phyloP scores from a whole-genome alignment of 768 basidiomycete genomes.

The Pisolithus tinctorius region DNA sequence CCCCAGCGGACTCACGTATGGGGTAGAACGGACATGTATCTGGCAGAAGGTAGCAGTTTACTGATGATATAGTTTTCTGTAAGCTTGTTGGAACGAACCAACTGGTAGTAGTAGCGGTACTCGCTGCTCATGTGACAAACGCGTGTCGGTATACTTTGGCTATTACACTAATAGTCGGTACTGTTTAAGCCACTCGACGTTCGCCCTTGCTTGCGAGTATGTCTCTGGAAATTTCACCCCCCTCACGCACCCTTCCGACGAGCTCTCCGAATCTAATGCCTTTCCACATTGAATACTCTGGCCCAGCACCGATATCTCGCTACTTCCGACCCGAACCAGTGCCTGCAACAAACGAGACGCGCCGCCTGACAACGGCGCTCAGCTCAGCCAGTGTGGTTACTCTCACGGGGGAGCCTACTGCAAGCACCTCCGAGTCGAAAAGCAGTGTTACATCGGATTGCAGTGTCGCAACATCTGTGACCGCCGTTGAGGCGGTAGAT shows the following conservation, averaged over 20 bases:
- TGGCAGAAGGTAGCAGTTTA: too few species aligned
- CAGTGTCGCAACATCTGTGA: conserved; percentile 4
- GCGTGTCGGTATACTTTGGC: neutral
- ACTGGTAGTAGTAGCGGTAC: too few species aligned
- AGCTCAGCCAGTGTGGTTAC: conserved; percentile 10
- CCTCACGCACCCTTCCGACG: conserved; percentile 20
- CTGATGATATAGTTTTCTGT: too few species aligned
- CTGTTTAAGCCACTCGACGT: neutral
- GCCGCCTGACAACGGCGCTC: conserved; percentile 4
- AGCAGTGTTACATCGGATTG: neutral
- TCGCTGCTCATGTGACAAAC: conserved; percentile 4
- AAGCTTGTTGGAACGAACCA: too few species aligned
- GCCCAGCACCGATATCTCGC: conserved; percentile 65
- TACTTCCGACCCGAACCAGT: conserved; percentile 54
- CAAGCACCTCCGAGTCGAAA: conserved; percentile 4
- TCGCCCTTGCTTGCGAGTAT: conserved; percentile 1
- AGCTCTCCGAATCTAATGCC: conserved; percentile 74
- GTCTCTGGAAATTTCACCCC: conserved; percentile 18
- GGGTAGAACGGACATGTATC: too few species aligned
- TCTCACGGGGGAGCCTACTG: conserved; percentile 1
- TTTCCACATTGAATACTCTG: conserved; percentile 67
- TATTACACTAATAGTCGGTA: too few species aligned
- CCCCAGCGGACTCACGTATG: too few species aligned
- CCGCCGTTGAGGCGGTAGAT: neutral
- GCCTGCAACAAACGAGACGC: conserved; percentile 15